Conservation (phyloP, 106 monocot genomes). For the Cymbidium sinense region DNA sequence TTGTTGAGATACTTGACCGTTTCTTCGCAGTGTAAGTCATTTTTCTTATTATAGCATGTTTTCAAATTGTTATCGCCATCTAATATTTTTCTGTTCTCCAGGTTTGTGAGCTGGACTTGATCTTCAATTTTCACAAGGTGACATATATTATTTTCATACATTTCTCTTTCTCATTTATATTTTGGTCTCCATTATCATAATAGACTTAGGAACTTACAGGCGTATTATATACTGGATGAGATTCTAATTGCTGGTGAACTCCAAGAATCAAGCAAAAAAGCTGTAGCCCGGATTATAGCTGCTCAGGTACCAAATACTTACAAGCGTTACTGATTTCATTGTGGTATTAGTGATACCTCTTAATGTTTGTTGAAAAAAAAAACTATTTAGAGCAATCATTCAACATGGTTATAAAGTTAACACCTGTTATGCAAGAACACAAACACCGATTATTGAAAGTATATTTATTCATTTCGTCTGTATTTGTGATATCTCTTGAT, state of each 20-base stretch:
- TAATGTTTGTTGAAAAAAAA: too few relatives aligned
- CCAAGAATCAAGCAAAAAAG: constrained; percentile 90
- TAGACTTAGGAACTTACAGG: constrained; percentile 33
- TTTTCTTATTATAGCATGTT: background rate
- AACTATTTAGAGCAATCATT: too few relatives aligned
- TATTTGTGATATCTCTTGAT: background rate
- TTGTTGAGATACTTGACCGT: constrained; percentile 84
- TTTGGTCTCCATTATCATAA: background rate
- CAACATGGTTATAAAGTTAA: too few relatives aligned
- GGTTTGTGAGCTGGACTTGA: constrained; percentile 98
- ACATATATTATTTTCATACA: constrained; percentile 3
- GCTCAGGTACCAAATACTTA: constrained; percentile 39
- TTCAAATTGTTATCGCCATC: background rate
- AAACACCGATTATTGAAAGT: too few relatives aligned
- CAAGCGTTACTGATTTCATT: background rate
- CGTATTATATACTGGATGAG: constrained; percentile 86
- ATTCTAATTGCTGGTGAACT: constrained; percentile 84
- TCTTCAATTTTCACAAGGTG: constrained; percentile 98
- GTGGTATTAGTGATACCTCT: too few relatives aligned
- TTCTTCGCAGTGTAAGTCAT: constrained; percentile 74
- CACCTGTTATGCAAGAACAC: too few relatives aligned
- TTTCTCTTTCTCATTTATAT: background rate
- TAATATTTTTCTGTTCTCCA: constrained; percentile 18
- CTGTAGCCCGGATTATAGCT: constrained; percentile 61
- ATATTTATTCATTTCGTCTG: too few relatives aligned